phyloP scores from a whole-genome alignment of 306 rosid genomes.

The Begonia fuchsioides region DNA sequence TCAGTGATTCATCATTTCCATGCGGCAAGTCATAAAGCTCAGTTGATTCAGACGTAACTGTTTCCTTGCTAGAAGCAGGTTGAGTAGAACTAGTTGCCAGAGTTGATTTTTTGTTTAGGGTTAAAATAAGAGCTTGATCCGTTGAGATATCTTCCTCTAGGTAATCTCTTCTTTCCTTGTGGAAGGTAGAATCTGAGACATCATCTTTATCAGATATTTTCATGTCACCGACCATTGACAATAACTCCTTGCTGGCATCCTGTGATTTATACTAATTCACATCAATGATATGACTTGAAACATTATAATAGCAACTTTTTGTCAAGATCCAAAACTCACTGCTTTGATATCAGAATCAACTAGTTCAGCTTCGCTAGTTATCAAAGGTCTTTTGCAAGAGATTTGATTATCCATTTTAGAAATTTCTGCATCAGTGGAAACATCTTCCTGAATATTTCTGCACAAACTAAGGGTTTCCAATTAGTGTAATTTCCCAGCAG shows the following conservation, averaged over 20 bases:
- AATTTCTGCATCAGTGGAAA: constrained; percentile 40
- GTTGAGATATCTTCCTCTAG: constrained; percentile 30
- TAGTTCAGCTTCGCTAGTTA: constrained; percentile 34
- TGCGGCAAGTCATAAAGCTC: constrained; percentile 30
- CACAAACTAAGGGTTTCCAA: constrained; percentile 7
- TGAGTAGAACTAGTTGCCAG: constrained; percentile 33
- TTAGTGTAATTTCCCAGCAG: too few relatives aligned
- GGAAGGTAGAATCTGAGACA: constrained; percentile 36
- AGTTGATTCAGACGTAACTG: constrained; percentile 24
- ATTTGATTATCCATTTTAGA: constrained; percentile 30
- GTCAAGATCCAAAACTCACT: constrained; percentile 4
- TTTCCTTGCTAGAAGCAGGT: constrained; percentile 31
- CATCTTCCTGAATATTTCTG: constrained; percentile 74
- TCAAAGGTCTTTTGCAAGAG: constrained; percentile 36
- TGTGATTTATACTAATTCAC: constrained; percentile 23
- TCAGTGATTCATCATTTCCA: constrained; percentile 27
- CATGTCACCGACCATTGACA: constrained; percentile 21
- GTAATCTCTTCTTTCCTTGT: constrained; percentile 25
- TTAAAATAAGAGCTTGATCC: constrained; percentile 68
- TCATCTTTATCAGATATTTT: constrained; percentile 30
- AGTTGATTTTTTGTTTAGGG: constrained; percentile 47
- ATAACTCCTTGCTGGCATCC: constrained; percentile 50
- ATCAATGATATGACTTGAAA: constrained; percentile 9
- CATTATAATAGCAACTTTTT: constrained; percentile 12
- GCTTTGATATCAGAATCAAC: constrained; percentile 33